Base-by-base conservation (phyloP, 352 stramenopile genomes). In the Phytophthora gonapodyides region DNA sequence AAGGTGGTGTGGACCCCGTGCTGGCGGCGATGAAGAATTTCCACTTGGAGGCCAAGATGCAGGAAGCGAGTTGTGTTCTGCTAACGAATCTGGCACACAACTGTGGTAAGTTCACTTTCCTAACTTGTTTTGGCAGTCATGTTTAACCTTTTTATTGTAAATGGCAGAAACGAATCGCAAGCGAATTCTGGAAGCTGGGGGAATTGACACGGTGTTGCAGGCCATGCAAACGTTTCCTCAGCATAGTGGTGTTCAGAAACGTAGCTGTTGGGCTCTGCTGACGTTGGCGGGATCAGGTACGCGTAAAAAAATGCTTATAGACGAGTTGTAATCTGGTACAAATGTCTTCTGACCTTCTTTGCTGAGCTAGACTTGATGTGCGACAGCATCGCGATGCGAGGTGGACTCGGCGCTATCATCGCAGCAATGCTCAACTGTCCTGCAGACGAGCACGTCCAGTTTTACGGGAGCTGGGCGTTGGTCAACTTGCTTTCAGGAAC, bases 31-130 rank as follows among this genome's bases (percentile, higher is more conserved):
- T 95, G 82, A 93, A 68, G 46, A 66, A 59, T 6, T 89, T 88
- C 58, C 46, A 58, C 5, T 66, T 67, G 0, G 80, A 95, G 30
- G 33, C 67, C 9, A 85, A 80, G 37, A 68, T 96, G 19, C 86
- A 96, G 52, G 78, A 95, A 61, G 75, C 78, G 10, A 79, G 76
- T 5, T 95, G 86, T 45, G 78, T 87, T 24, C 52, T 87, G 27
- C 57, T 98, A 13, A 93, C 88, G 8, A 97, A 97, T 61, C 75
- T 98, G 11, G 78, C 92, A 1, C 84, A 93, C 51, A 90, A 97
- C 34, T 87, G 85, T 48, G 80, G 78, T 82, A 72, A 56, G 63
- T 56, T 52, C n/a, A 67, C 61, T 19, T 8, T 33, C 12, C 34
- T 35, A 17, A 0, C n/a, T 48, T 40, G 40, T 58, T 17, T 45